Evolutionary conservation across 1,139 yeast species (phyloP).

Genomic region (Yamadazyma dushanensis): DNA sequence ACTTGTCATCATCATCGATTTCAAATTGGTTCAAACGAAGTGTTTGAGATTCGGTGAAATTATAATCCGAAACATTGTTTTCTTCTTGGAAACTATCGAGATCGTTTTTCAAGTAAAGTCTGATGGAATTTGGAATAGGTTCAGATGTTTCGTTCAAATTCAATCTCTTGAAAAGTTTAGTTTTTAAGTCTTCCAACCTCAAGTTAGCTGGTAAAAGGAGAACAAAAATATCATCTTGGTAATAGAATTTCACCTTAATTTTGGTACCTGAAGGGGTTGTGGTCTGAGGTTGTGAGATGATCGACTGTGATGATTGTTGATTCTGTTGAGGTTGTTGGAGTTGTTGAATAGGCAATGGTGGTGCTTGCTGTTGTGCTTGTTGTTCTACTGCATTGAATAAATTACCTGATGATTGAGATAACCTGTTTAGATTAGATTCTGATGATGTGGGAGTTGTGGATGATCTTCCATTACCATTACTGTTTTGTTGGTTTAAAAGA

Average conservation of each 20-base stretch:
- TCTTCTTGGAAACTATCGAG: slow-evolving; percentile 40
- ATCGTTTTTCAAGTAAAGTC: slow-evolving; percentile 42
- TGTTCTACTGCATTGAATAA: slow-evolving; percentile 8
- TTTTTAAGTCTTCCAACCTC: slow-evolving; percentile 59
- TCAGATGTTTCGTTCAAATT: slow-evolving; percentile 15
- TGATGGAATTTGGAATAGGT: slow-evolving; percentile 19
- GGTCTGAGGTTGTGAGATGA: slow-evolving; percentile 6
- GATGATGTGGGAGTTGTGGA: slow-evolving; percentile 32
- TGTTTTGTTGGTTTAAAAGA: slow-evolving; percentile 20
- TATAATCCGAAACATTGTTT: slow-evolving; percentile 27
- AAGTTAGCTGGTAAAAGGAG: slow-evolving; percentile 67
- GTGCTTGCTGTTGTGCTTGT: slow-evolving; percentile 5
- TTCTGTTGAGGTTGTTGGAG: slow-evolving; percentile 8
- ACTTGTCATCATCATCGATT: slow-evolving; percentile 41
- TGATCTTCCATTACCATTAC: slow-evolving; percentile 16
- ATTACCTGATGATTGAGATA: slow-evolving; percentile 17
- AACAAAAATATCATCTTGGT: slow-evolving; percentile 89
- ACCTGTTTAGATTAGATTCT: slow-evolving; percentile 21
- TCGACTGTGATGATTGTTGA: slow-evolving; percentile 8
- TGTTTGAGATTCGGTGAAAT: slow-evolving; percentile 21
- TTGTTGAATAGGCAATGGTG: slow-evolving; percentile 5
- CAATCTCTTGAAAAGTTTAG: slow-evolving; percentile 67
- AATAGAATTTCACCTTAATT: slow-evolving; percentile 80
- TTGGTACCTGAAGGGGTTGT: slow-evolving; percentile 21
- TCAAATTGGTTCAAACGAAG: slow-evolving; percentile 33